Evolutionary conservation across 1,284 basidiomycete genomes (phyloP).

Genomic region (Naganishia cerealis): DNA sequence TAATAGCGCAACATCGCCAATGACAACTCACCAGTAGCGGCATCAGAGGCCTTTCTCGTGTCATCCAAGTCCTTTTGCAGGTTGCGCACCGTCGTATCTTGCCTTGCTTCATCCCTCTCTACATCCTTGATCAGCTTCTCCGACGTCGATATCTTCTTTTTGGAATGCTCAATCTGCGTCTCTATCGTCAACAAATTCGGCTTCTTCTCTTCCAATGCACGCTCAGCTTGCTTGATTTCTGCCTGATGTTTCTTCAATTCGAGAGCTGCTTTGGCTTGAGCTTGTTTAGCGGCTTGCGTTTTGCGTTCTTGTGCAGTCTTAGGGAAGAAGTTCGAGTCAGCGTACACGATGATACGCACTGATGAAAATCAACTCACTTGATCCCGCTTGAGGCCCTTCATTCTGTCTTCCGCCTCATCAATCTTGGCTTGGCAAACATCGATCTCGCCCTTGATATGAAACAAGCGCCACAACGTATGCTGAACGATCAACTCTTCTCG

Average conservation of each 20-base stretch:
- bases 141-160: conserved; percentile 73
- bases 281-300: conserved; percentile 71
- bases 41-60: conserved; percentile 70
- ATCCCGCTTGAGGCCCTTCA: conserved; percentile 67
- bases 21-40: conserved; percentile 65
- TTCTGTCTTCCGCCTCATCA: conserved; percentile 67
- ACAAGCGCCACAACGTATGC: conserved; percentile 84
- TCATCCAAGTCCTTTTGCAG: conserved; percentile 67
- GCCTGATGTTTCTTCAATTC: conserved; percentile 73
- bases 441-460: conserved; percentile 81
- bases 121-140: conserved; percentile 66
- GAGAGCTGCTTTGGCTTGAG: conserved; percentile 75
- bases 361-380: conserved; percentile 54
- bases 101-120: conserved; percentile 66
- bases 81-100: conserved; percentile 63
- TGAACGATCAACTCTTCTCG: conserved; percentile 79
- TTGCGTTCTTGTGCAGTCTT: conserved; percentile 65
- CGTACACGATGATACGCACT: conserved; percentile 15
- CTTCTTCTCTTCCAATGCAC: conserved; percentile 77
- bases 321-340: too few species aligned
- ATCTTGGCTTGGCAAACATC: conserved; percentile 70
- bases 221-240: conserved; percentile 76
- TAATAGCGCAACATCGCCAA: not conserved
- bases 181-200: conserved; percentile 78
- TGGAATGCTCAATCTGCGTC: conserved; percentile 81